Evolutionary conservation across 495 filamentous ascomycete species (phyloP), one percentile per base, ranked within the genome.

Genomic region (Penicillium tannophilum): DNA sequence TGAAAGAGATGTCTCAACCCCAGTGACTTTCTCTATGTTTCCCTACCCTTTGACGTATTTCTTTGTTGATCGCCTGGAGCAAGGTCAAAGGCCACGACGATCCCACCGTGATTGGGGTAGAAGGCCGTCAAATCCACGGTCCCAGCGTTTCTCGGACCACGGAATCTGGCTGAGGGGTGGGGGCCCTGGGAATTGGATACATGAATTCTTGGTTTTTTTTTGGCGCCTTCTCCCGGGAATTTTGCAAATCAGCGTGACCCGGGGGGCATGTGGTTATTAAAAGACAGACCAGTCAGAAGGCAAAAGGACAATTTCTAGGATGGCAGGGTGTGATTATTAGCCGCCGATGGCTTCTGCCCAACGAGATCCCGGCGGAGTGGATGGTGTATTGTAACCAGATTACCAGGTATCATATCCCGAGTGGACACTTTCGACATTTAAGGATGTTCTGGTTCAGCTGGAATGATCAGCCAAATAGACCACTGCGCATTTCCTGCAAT

Each of bases 31-130:
- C 17, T 9, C 20, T 20, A n/a, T 46, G 16, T 11, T 23, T 9
- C 12, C 12, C 12, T 11, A 14, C 33, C 10, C 33, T 36, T 36
- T 36, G 33, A 36, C 33, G 33, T 36, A 36, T 36, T 24, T 24
- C 19, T 44, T 44, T 44, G 42, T 24, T 46, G 43, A 46, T 46
- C 19, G 10, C 11, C 43, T 11, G 43, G 17, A 24, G 7, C 43
- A 46, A n/a, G 39, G 39, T 41, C 24, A 49, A 49, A 52, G 49
- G 7, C 33, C 28, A 17, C 16, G 48, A 30, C 49, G 49, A 52
- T 52, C 49, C 10, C 11, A 52, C n/a, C 17, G 49, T 52, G 1
- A 7, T 39, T 52, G 39, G 49, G 49, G 49, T 20, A 17, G 31
- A 11, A 31, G 17, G 10, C 23, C 17, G 49, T 35, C 28, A 23